A percentile compares a stretch with the other conserved stretches of the same genome.
Evolutionary conservation across 1,139 yeast genomes (phyloP).

Genomic region (Geotrichum fermentans): DNA sequence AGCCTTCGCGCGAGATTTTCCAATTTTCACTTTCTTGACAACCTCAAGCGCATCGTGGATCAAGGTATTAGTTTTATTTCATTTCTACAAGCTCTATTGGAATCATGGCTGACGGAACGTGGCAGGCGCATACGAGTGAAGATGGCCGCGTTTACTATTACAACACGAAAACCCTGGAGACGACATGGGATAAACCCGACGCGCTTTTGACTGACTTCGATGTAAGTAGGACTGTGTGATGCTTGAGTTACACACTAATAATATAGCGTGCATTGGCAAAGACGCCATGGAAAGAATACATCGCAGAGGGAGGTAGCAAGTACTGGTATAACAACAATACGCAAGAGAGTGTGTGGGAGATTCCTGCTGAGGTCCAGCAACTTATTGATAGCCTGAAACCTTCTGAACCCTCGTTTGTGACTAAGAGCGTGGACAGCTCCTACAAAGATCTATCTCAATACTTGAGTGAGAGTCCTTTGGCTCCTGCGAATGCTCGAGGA

Average conservation of each 20-base stretch:
- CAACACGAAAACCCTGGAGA: conserved; percentile 58
- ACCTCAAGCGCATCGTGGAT: neutral
- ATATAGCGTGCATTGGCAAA: conserved; percentile 36
- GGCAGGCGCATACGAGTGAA: conserved; percentile 64
- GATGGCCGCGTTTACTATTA: conserved; percentile 71
- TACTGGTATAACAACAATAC: conserved; percentile 70
- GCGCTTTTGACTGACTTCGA: conserved; percentile 38
- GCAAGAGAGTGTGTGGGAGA: conserved; percentile 74
- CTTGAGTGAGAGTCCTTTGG: conserved; percentile 16
- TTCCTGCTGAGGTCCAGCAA: conserved; percentile 46
- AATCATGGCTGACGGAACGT: conserved; percentile 30
- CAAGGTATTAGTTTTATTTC: neutral
- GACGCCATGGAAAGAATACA: conserved; percentile 57
- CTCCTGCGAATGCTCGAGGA: conserved; percentile 16
- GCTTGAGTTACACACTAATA: conserved; percentile 5
- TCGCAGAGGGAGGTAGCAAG: conserved; percentile 62
- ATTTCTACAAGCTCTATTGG: neutral
- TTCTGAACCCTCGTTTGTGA: neutral
- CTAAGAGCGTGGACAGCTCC: conserved; percentile 2
- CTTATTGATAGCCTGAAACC: conserved; percentile 19
- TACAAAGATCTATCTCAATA: conserved; percentile 17
- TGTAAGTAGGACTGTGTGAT: conserved; percentile 1
- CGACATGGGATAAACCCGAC: conserved; percentile 80
- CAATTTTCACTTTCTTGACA: neutral
- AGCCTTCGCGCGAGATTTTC: neutral